phyloP scores from a whole-genome alignment of 2,329 filamentous ascomycete species.

The Monosporascus sp. region DNA sequence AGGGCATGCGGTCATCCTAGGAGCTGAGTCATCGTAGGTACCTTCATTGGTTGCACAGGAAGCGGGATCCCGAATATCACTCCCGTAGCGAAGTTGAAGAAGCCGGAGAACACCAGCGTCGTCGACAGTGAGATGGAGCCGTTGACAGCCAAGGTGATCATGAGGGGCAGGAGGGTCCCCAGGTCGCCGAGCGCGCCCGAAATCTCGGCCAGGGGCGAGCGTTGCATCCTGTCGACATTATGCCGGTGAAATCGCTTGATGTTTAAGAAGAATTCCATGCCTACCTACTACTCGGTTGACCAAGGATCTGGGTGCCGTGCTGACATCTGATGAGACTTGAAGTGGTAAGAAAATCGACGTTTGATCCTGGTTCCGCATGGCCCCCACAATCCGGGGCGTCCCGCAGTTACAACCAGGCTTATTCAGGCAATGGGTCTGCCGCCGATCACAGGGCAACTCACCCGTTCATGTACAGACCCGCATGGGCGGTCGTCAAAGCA shows the following conservation, averaged over 20 bases:
- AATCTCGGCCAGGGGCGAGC: conserved; percentile 61
- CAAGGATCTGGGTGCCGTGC: no score
- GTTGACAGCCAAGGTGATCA: conserved; percentile 76
- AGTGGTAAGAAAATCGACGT: not conserved
- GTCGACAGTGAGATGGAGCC: conserved; percentile 75
- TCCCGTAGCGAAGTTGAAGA: conserved; percentile 83
- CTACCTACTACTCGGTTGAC: not conserved
- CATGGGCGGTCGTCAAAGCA: no score
- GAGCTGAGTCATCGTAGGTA: conserved; percentile 16
- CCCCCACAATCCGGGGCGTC: not conserved
- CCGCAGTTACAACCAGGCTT: no score
- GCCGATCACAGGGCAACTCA: no score
- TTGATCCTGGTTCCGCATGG: not conserved
- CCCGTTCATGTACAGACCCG: no score
- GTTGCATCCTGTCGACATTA: conserved; percentile 45
- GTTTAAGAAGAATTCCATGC: conserved; percentile 23
- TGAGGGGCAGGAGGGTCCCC: conserved; percentile 67
- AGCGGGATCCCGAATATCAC: conserved; percentile 80
- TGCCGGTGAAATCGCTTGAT: conserved; percentile 35
- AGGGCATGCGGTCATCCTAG: not conserved
- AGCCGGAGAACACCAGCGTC: conserved; percentile 82
- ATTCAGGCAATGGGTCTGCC: no score
- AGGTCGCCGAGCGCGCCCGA: conserved; percentile 78
- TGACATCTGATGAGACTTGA: no score
- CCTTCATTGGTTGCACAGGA: conserved; percentile 84